Base-by-base conservation (phyloP, 352 stramenopile species). In the Pythium rhizo-oryzae region DNA sequence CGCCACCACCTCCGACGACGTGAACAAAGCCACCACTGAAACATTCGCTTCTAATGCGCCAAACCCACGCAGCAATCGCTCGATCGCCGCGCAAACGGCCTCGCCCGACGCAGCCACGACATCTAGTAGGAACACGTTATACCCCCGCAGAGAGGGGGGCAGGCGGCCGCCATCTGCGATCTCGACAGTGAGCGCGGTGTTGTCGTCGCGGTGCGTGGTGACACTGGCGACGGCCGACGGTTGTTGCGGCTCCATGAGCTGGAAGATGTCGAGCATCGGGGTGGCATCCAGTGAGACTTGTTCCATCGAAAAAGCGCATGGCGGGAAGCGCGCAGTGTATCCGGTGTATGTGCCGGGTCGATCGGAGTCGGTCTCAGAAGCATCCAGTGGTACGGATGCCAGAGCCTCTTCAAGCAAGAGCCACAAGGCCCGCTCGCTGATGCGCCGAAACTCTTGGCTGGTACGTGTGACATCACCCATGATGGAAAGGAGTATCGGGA, bases 341-440 rank as follows among this genome's bases (percentile, higher is more conserved):
- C n/a, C n/a, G n/a, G n/a, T n/a, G n/a, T n/a, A n/a, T n/a, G 30
- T 62, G 51, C 58, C 52, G 33, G 23, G 60, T 41, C 58, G 41
- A 28, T 64, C 7, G 59, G 58, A n/a, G n/a, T n/a, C n/a, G n/a
- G n/a, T n/a, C n/a, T n/a, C n/a, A n/a, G n/a, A n/a, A n/a, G n/a
- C n/a, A n/a, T n/a, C 4, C 9, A 44, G 24, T 4, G 62, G 56
- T 2, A 70, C 62, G 19, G 65, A 11, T 23, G 68, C 56, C 5
- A 74, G 62, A 16, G 68, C 68, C 16, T 74, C 68, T 63, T 92
- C 83, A 35, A 92, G 69, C 12, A 90, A 33, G 8, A 90, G 70
- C 39, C 83, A 77, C 46, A 89, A 67, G 3, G 84, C 62, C 0
- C 83, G 81, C 49, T 87, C 76, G 19, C 62, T 80, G 4, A 52